Evolutionary conservation across 495 filamentous ascomycete genomes (phyloP), one percentile per base, ranked within the genome.

Genomic region (Neurospora cerealis): DNA sequence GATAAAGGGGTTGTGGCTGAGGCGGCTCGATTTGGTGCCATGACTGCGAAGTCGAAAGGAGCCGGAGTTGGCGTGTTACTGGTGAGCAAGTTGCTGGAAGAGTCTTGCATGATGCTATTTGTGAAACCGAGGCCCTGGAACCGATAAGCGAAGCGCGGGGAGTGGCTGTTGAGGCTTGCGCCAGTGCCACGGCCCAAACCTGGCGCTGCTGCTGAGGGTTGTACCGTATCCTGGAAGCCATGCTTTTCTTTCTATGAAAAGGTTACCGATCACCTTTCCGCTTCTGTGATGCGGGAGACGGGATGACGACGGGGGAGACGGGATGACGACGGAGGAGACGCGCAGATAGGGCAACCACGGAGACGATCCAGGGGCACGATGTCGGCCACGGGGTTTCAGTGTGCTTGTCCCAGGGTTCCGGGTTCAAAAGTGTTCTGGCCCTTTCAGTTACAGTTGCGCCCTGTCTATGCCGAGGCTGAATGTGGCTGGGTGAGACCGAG

Each of bases 21-120:
- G 36, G 72, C 34, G 62, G 39, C 36, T 73, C 13, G 28, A 66
- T 73, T 73, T 73, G 74, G 3, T 21, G 13, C 21, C 69, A 73
- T 5, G 32, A 9, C 10, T 73, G 38, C 8, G 74, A 71, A 4
- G 74, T 62, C 48, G 74, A 76, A 34, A 66, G 28, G 7, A 36
- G 54, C 28, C 54, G 54, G 28, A 66, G 7, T 66, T 34, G 54
- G 5, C 28, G 28, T 66, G 28, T 34, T 66, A 66, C 54, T 66
- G 54, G 13, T 62, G 54, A 19, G 28, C 28, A 62, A 62, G 54
- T 17, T 28, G 54, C 17, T 62, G 54, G 28, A 28, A 62, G 54
- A 62, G 54, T 62, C 15, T 34, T 62, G 54, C 54, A 34, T 32
- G 54, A 60, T 60, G 21, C 5, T 28, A 28, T 28, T 11, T 60